phyloP scores from a whole-genome alignment of 2,329 filamentous ascomycete species.

The Cercospora sp. region DNA sequence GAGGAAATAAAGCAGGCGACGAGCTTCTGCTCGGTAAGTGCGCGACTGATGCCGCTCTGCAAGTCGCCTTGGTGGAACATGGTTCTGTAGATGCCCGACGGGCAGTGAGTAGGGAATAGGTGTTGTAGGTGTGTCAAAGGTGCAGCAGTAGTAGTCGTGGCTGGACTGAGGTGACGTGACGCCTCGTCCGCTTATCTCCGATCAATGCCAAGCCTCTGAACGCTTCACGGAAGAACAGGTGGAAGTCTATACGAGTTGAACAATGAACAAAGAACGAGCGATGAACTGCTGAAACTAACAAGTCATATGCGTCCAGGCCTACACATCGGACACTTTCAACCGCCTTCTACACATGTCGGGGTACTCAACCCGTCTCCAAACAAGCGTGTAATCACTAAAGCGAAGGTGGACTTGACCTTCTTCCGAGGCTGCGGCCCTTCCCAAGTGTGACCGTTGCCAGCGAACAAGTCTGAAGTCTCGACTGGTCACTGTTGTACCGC shows the following conservation, averaged over 20 bases:
- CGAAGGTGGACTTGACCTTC: not conserved
- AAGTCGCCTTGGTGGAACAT: slow-evolving; percentile 85
- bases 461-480: not conserved
- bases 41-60: slow-evolving; percentile 75
- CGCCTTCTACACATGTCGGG: not conserved
- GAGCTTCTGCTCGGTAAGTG: slow-evolving; percentile 72
- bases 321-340: not conserved
- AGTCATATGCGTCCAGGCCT: not conserved
- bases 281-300: not conserved
- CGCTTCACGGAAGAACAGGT: not conserved
- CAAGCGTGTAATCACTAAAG: not conserved
- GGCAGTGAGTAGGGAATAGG: not conserved
- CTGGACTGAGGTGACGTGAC: not conserved
- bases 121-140: not conserved
- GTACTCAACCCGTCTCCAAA: not conserved
- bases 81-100: not conserved
- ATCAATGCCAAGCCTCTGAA: not conserved
- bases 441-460: no score
- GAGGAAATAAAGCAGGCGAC: slow-evolving; percentile 79
- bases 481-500: not conserved
- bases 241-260: not conserved
- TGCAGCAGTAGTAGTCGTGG: not conserved
- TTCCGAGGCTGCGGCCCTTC: no score
- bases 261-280: not conserved
- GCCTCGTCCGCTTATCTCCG: not conserved